phyloP scores from a whole-genome alignment of 139 green algal species.

The Coelastrella sp. region DNA sequence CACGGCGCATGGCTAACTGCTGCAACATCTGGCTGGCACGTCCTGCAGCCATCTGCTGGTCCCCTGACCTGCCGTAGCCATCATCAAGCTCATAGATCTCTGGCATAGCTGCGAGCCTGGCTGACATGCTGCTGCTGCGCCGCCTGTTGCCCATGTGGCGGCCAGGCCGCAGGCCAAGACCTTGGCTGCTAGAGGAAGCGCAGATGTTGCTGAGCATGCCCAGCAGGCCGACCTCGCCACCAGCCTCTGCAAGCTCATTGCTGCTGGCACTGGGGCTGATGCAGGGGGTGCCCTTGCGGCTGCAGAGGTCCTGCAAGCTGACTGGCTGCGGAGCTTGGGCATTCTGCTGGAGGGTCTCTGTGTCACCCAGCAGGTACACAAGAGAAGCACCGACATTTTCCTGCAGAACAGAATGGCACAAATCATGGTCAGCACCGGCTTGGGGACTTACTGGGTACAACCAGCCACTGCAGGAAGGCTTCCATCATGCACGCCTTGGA shows the following conservation, averaged over 20 bases:
- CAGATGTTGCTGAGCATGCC: conserved; percentile 14
- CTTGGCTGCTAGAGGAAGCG: neutral
- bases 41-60: neutral
- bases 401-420: conserved; percentile 32
- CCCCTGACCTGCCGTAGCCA: no score
- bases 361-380: conserved; percentile 63
- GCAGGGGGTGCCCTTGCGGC: neutral
- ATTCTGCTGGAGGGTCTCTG: conserved; percentile 23
- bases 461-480: neutral
- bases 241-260: neutral
- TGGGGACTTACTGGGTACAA: neutral
- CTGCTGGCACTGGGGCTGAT: conserved; percentile 41
- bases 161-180: neutral
- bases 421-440: neutral
- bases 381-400: conserved; percentile 60
- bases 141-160: neutral
- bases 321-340: conserved; percentile 9
- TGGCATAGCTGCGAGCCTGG: neutral
- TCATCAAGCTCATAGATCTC: neutral
- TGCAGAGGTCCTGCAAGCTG: conserved; percentile 26
- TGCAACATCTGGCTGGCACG: conserved; percentile 11
- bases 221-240: neutral
- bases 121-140: conserved; percentile 29
- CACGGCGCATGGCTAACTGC: conserved; percentile 12
- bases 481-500: neutral